Evolutionary conservation across 176 grass and related monocot species (phyloP), one percentile per base, ranked within the genome.

Genomic region (Panicum miliaceum): DNA sequence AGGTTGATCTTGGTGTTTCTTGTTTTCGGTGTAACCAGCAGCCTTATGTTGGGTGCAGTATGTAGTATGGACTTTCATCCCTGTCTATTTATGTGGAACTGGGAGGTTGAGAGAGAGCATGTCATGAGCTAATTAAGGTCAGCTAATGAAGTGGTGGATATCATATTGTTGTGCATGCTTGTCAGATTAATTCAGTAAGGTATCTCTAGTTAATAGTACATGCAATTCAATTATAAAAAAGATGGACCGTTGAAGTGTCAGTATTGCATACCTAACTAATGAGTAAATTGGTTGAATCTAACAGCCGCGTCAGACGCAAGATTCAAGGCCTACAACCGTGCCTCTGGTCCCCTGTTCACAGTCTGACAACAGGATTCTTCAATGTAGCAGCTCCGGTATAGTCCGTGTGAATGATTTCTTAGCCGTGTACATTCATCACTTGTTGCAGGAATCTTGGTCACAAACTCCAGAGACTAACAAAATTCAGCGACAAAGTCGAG

Each of bases 71-170:
- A 47, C 76, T 16, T 64, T 12, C 57, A 63, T 46, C 40, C 76
- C 25, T 64, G 42, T 7, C 41, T 4, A 47, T 64, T 79, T 64
- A 47, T 35, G 58, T 34, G 59, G 10, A 10, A 16, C 38, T 45
- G 58, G 69, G 26, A 73, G 29, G 45, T 34, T 52, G 26, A 52
- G 46, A 19, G 10, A 20, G 16, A 26, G 1, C 1, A 45, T 42
- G 26, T 9, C 18, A 23, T 25, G 1, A 78, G 23, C 5, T 78
- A 62, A 58, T 42, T 61, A 41, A 60, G 54, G 6, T 27, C 75
- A 77, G 27, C 35, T 58, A 76, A 63, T n/a, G 4, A 63, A 32
- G 41, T 78, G 74, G 40, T 77, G 58, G 54, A 62, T n/a, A 8
- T 22, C 38, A 42, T 78, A 26, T 19, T 12, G 75, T 61, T 77